A percentile compares a stretch with the other conserved stretches of the same genome.
phyloP scores from a whole-genome alignment of 2,329 filamentous ascomycete genomes.

The Aspergillus fischeri region DNA sequence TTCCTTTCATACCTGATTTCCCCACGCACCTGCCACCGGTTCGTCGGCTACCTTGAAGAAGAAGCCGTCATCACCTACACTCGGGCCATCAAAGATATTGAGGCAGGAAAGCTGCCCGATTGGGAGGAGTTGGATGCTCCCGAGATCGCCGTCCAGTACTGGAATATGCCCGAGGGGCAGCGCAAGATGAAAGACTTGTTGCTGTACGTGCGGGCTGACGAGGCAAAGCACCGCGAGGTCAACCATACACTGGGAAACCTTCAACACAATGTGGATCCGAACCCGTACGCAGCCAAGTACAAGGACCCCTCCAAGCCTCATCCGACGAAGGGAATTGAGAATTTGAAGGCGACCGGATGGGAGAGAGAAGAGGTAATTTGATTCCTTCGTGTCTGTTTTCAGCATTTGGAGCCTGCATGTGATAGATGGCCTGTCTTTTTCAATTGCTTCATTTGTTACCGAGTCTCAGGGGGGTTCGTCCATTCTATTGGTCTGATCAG shows the following conservation, averaged over 20 bases:
- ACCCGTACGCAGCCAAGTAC: slow-evolving; percentile 84
- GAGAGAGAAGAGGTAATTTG: slow-evolving; percentile 74
- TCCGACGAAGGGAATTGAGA: slow-evolving; percentile 63
- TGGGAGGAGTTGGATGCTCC: slow-evolving; percentile 79
- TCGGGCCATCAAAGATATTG: slow-evolving; percentile 79
- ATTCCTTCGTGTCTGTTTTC: slow-evolving; percentile 3
- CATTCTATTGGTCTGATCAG: not conserved
- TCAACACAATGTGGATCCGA: slow-evolving; percentile 79
- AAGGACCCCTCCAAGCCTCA: slow-evolving; percentile 64
- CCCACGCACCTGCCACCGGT: slow-evolving; percentile 84
- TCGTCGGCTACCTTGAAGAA: slow-evolving; percentile 95
- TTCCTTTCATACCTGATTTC: slow-evolving; percentile 86
- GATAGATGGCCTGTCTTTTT: not conserved
- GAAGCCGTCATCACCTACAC: slow-evolving; percentile 96
- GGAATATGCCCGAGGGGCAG: slow-evolving; percentile 83
- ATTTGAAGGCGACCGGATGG: slow-evolving; percentile 69
- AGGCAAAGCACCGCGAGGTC: slow-evolving; percentile 86
- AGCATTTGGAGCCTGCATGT: not conserved
- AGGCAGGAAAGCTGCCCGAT: slow-evolving; percentile 73
- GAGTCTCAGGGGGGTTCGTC: not conserved
- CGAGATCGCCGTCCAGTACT: slow-evolving; percentile 86
- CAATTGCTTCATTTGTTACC: not conserved
- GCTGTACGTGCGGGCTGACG: slow-evolving; percentile 83
- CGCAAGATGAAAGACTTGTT: slow-evolving; percentile 82
- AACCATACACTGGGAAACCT: slow-evolving; percentile 94